Evolutionary conservation across 139 green algal species (phyloP), one percentile per base, ranked within the genome.

Genomic region (Micromonas pusilla): DNA sequence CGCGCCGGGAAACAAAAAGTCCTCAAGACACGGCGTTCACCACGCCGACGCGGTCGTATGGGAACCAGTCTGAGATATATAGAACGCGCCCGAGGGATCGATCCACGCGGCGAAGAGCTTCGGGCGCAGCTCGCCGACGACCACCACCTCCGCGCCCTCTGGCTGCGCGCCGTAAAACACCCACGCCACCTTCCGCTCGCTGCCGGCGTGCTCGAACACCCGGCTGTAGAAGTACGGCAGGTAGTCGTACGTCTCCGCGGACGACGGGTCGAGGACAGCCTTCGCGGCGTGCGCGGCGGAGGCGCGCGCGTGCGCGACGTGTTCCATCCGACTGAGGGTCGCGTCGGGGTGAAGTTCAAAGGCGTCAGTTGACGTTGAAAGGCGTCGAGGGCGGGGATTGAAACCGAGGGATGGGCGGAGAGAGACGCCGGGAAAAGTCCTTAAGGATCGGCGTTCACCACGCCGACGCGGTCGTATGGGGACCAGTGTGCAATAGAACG

Each of bases 151-250:
- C 0, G 88, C 65, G 83, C 81, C 19, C n/a, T n/a, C n/a, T n/a
- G n/a, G n/a, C 76, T 87, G 81, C 32, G 83, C 53, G 25, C 82
- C 82, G 70, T 81, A 84, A 38, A 86, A 86, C 66, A 81, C 66
- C 82, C 82, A 86, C 1, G 79, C 73, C 6, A 86, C 66, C 9
- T 70, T 34, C 25, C 79, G 72, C 0, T 76, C 72, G 20, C 32
- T 72, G 28, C 31, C 53, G 21, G 72, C 26, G 39, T 72, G 87
- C 63, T 88, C 72, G 72, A 97, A 98, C n/a, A 95, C 84, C 16
- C 93, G 85, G 25, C 73, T 88, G 85, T 98, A 98, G 83, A 98
- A 98, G 88, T 86, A 97, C 2, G 93, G 93, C 54, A 94, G 83
- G 86, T 97, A 97, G 68, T 96, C 87, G 79, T 97, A 97, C 9